phyloP scores from a whole-genome alignment of 1,284 basidiomycete genomes.

The Omphalotus olearius region DNA sequence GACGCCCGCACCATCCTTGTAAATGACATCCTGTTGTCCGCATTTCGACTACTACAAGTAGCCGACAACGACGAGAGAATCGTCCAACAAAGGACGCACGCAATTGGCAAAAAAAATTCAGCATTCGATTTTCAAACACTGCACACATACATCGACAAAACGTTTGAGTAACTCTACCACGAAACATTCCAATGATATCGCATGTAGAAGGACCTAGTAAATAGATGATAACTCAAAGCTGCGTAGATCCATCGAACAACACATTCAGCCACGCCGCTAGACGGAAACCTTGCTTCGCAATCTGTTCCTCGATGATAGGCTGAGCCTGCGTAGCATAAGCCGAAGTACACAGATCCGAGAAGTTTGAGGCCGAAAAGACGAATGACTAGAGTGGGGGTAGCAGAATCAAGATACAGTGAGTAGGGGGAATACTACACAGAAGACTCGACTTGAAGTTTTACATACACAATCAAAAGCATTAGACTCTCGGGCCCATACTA shows the following conservation, averaged over 20 bases:
- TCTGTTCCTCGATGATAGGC: slow-evolving; percentile 48
- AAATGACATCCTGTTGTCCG: no score
- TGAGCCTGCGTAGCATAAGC: slow-evolving; percentile 43
- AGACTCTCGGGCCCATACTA: slow-evolving; percentile 27
- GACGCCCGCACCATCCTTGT: no score
- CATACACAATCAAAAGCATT: slow-evolving; percentile 50
- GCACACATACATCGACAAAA: no score
- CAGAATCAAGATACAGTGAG: neutral
- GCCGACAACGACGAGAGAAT: no score
- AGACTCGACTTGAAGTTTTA: slow-evolving; percentile 6
- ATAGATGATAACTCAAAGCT: neutral
- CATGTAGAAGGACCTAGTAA: no score
- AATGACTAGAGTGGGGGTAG: slow-evolving; percentile 30
- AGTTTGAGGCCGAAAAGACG: slow-evolving; percentile 41
- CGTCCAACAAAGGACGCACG: no score
- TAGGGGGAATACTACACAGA: neutral
- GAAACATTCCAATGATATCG: no score
- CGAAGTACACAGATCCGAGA: slow-evolving; percentile 44
- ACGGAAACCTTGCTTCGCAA: slow-evolving; percentile 52
- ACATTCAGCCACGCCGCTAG: slow-evolving; percentile 55
- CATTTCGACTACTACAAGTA: no score
- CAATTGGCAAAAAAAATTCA: no score
- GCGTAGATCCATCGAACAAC: slow-evolving; percentile 34
- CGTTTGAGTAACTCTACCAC: no score
- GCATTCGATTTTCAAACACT: no score